phyloP scores from a whole-genome alignment of 192 early-diverging fungal genomes.

The Coemansia aciculifera region DNA sequence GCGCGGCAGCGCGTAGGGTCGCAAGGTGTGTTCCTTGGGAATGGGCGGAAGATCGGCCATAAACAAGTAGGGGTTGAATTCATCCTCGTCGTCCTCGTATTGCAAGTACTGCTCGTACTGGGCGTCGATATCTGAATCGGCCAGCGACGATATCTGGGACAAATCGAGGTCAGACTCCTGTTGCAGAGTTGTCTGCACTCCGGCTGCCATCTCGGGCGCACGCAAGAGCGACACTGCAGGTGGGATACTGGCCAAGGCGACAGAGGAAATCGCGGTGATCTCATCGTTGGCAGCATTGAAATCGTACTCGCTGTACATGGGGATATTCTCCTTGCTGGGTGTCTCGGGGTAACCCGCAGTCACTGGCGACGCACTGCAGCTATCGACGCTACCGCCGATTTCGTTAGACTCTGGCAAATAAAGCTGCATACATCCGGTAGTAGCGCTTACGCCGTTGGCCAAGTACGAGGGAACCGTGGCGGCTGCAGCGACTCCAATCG shows the following conservation, averaged over 20 bases:
- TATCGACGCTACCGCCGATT: conserved; percentile 16
- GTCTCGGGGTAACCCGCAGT: conserved; percentile 42
- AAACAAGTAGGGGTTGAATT: conserved; percentile 56
- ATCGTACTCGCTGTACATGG: conserved; percentile 29
- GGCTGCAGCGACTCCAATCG: conserved; percentile 14
- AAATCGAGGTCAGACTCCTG: conserved; percentile 21
- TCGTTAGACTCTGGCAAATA: conserved; percentile 32
- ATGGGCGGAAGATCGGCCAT: conserved; percentile 64
- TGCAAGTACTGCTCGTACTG: conserved; percentile 34
- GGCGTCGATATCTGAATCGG: conserved; percentile 28
- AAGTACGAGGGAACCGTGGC: conserved; percentile 10
- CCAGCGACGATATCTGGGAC: conserved; percentile 30
- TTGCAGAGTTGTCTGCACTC: not conserved
- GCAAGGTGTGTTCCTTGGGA: conserved; percentile 56
- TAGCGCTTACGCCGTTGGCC: not conserved
- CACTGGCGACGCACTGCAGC: conserved; percentile 34
- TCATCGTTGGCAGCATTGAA: conserved; percentile 7
- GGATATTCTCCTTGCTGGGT: conserved; percentile 55
- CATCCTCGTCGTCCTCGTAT: conserved; percentile 54
- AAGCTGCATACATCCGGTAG: conserved; percentile 28
- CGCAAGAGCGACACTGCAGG: not conserved
- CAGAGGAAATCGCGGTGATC: not conserved
- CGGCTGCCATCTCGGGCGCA: not conserved
- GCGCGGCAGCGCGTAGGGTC: conserved; percentile 60
- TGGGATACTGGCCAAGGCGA: not conserved